Conservation (phyloP, 805 yeast genomes). For the Ogataea naganishii region DNA sequence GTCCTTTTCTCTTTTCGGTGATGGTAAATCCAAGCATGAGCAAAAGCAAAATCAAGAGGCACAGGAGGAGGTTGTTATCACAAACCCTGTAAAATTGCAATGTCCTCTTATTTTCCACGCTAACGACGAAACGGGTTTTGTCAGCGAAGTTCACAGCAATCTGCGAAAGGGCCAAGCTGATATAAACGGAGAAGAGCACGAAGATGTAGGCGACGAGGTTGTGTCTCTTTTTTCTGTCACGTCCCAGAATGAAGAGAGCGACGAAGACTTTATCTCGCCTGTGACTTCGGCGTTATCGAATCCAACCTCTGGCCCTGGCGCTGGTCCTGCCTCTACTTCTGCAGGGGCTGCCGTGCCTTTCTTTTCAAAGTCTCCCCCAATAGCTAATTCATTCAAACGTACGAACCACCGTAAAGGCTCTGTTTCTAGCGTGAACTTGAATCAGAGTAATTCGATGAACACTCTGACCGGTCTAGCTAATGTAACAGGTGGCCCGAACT, state of each 20-base stretch:
- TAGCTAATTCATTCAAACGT: no score
- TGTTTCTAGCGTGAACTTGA: constrained; percentile 3
- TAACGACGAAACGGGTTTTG: constrained; percentile 20
- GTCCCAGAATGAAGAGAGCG: constrained; percentile 9
- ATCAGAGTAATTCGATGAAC: constrained; percentile 2
- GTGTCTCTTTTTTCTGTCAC: constrained; percentile 18
- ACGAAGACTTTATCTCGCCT: constrained; percentile 5
- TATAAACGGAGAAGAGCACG: constrained; percentile 11
- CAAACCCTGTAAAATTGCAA: constrained; percentile 28
- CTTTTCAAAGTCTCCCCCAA: no score
- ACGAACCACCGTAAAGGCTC: no score
- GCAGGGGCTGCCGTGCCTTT: no score
- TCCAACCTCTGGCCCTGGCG: no score
- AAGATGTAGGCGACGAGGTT: constrained; percentile 11
- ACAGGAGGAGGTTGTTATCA: constrained; percentile 22
- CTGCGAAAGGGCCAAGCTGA: constrained; percentile 16
- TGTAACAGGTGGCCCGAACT: constrained; percentile 3
- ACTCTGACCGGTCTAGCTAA: not conserved
- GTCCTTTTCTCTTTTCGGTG: constrained; percentile 9
- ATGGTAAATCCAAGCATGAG: constrained; percentile 1
- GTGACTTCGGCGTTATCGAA: no score
- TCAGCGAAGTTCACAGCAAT: constrained; percentile 17
- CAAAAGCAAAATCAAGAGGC: no score
- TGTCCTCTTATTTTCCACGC: constrained; percentile 25
- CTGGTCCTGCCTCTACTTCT: no score